Base-by-base conservation (phyloP, 2,329 filamentous ascomycete genomes). In the Fusarium subglutinans region DNA sequence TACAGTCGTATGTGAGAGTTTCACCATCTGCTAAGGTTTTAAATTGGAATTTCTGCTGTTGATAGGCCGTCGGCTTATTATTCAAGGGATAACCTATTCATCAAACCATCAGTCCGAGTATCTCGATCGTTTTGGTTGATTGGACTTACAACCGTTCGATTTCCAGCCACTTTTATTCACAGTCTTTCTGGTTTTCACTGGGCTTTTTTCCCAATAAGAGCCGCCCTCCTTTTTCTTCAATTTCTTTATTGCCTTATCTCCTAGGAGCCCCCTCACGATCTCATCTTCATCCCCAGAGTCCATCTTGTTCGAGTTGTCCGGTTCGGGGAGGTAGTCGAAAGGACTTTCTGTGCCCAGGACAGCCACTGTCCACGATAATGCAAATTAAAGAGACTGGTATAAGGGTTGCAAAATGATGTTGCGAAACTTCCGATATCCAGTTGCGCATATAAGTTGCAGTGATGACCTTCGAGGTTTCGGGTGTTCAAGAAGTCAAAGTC, bases 131-230 rank as follows among this genome's bases (percentile, higher is more conserved):
- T 51, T 35, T 18, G 48, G 2, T 6, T 37, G 11, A 20, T 13
- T 24, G 20, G 0, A 37, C 48, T 51, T 24, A 51, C 48, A 51
- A 15, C 15, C 30, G 10, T 51, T 51, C 1, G 6, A 17, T 0
- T 12, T 24, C 41, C 14, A 24, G 6, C 0, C 0, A 24, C n/a
- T 44, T 15, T 44, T 44, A n/a, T n/a, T n/a, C n/a, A n/a, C n/a
- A n/a, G n/a, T n/a, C n/a, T n/a, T n/a, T n/a, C n/a, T n/a, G n/a
- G n/a, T n/a, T n/a, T n/a, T n/a, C n/a, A n/a, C n/a, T n/a, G n/a
- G n/a, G n/a, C n/a, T n/a, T n/a, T n/a, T n/a, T n/a, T 28, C 26
- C 26, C 26, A 28, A 28, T 28, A 26, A 26, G 5, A 5, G 24
- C 24, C 24, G 24, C 24, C 24, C 24, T 26, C 24, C 4, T 26